phyloP scores from a whole-genome alignment of 2,329 filamentous ascomycete genomes.

The Aureobasidium namibiae region DNA sequence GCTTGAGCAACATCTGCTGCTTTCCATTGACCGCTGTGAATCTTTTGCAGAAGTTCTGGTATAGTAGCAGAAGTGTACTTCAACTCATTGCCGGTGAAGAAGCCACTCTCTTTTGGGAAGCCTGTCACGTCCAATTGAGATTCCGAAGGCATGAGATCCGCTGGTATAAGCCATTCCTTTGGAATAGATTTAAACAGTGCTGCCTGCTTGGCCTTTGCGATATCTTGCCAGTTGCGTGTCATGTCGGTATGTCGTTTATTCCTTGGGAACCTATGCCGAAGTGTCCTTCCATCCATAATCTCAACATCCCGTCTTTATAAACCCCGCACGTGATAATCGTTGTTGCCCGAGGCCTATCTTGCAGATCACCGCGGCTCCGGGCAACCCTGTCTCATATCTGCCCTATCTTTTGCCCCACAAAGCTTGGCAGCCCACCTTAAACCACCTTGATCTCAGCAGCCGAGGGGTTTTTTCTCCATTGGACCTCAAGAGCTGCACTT shows the following conservation, averaged over 20 bases:
- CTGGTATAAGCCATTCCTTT: slow-evolving; percentile 49
- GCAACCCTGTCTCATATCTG: neutral
- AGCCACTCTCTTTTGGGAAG: slow-evolving; percentile 50
- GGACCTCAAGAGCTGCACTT: neutral
- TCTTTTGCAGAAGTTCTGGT: slow-evolving; percentile 31
- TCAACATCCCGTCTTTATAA: neutral
- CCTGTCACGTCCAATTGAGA: slow-evolving; percentile 48
- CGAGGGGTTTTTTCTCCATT: neutral
- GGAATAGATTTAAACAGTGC: slow-evolving; percentile 42
- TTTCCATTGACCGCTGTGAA: slow-evolving; percentile 38
- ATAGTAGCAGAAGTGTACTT: slow-evolving; percentile 41
- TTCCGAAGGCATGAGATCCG: slow-evolving; percentile 44
- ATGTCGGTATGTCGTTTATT: neutral
- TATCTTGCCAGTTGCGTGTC: slow-evolving; percentile 10
- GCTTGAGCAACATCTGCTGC: slow-evolving; percentile 44
- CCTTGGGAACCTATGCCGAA: too few species aligned
- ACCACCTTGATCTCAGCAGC: slow-evolving; percentile 3
- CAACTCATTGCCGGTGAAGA: slow-evolving; percentile 48
- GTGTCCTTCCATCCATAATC: too few species aligned
- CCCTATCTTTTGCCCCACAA: slow-evolving; percentile 6
- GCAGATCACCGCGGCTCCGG: neutral
- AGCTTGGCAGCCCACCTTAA: slow-evolving; percentile 11
- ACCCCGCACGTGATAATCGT: slow-evolving; percentile 2
- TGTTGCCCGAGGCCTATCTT: slow-evolving; percentile 11
- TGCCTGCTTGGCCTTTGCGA: slow-evolving; percentile 7